Evolutionary conservation across 225 moss, liverwort and hornwort species (phyloP), one percentile per base, ranked within the genome.

Genomic region (Bryum argenteum): DNA sequence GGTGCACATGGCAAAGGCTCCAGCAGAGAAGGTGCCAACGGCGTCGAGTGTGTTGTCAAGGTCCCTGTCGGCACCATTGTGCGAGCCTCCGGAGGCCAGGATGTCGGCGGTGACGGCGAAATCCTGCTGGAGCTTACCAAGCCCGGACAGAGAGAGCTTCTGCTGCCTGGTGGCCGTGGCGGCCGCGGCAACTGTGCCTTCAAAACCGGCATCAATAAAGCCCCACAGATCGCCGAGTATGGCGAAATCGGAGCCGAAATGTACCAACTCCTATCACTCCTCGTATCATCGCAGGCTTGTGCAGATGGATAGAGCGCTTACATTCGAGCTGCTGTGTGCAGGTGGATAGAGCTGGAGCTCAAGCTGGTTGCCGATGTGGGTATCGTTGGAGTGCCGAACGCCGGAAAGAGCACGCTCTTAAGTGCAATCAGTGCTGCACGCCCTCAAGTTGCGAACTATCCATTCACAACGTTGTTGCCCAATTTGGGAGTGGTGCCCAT

Each of bases 341-440:
- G 97, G 88, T 98, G 97, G 94, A 78, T 92, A 61, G 86, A 92
- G 40, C 45, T 98, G 79, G 97, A 98, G 82, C 75, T 98, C 72
- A 98, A 98, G 85, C 83, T 98, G 40, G 97, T 98, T 19, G 97
- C 97, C 47, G 97, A 98, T 83, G 97, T 94, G 13, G 97, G 97
- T 56, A 98, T 98, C 56, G 90, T 98, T 10, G 97, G 97, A 11
- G 94, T 98, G 59, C 97, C 97, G 18, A 98, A 98, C 78, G 97
- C 97, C 73, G 97, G 97, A 53, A 97, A 97, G 78, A 97, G 97
- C 79, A 97, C 97, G 19, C 82, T 98, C n/a, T 65, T 98, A 54
- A 98, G 94, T 81, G 87, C 88, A 51, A 83, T 94, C 11, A 92
- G 92, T 82, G 94, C 97, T 67, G 94, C 97, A 51, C 87, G 89